Base-by-base conservation (phyloP, 495 filamentous ascomycete genomes). In the Penicillium steckii region DNA sequence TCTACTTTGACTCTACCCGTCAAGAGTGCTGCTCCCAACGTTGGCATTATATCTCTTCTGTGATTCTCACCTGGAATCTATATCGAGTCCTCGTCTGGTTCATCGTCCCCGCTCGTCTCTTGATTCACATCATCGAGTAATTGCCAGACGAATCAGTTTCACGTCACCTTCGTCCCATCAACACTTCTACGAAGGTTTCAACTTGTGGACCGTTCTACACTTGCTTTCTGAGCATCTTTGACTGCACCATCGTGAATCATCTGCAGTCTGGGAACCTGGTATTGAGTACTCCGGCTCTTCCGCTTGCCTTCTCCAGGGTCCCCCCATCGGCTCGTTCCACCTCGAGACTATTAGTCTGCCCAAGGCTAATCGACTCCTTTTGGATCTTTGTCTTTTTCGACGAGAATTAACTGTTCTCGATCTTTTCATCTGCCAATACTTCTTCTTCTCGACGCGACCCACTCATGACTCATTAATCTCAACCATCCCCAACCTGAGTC, bases 391-490 rank as follows among this genome's bases (percentile, higher is more conserved):
- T 23, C 33, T 15, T 15, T 15, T 15, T 44, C 29, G 42, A 44
- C 18, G 48, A 25, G 55, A 26, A 40, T 46, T 45, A 40, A 13
- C 42, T 37, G 38, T 43, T 43, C 44, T 48, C 26, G 44, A 54
- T 35, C 18, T 13, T 30, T 59, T 60, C 64, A 58, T 64, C 60
- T 23, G 37, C 15, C 21, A 35, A 5, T n/a, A 35, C 38, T 24
- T 46, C 43, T 43, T 35, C 53, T 29, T 38, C 33, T 46, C 45
- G 12, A 29, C 8, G 44, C 64, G 59, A 67, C 45, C 53, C 53
- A 56, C 54, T 59, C 65, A 71, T 73, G 67, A 71, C 66, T 70
- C 61, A 65, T 56, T 75, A 70, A 69, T 68, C 56, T 23, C 52
- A 66, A 63, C 59, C 50, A 57, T 50, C 60, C 57, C 49, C 54